These are phyloP conservation scores for Fusarium hostae DNA, from an alignment of 2,329 filamentous ascomycete species.

Conservation along the genomic window DNA sequence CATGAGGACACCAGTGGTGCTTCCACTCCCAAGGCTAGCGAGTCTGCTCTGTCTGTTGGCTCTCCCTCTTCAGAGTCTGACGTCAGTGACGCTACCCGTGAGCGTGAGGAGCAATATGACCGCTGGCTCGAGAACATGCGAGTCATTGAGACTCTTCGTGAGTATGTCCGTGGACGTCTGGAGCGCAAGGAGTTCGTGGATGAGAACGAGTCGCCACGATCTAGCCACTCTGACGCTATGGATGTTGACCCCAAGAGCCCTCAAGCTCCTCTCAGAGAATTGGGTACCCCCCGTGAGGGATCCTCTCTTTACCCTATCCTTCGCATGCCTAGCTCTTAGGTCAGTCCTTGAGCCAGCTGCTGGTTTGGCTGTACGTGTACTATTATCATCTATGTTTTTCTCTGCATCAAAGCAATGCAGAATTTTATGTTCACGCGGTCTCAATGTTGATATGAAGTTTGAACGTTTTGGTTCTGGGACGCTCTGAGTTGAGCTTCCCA, in stretches of 20 bases:
- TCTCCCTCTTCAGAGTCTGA: conserved; percentile 69
- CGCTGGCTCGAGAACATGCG: conserved; percentile 74
- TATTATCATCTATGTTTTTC: conserved; percentile 22
- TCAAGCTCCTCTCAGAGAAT: conserved; percentile 40
- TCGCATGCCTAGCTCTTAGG: conserved; percentile 51
- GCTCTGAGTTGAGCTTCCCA: not conserved
- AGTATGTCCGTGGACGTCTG: conserved; percentile 68
- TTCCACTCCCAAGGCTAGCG: conserved; percentile 57
- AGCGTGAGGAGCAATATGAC: conserved; percentile 72
- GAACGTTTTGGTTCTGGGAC: not conserved
- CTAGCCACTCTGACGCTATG: conserved; percentile 49
- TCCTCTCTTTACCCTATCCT: conserved; percentile 55
- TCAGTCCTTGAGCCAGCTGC: conserved; percentile 5
- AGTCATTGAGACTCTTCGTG: conserved; percentile 69
- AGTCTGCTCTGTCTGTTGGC: conserved; percentile 58
- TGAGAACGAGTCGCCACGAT: conserved; percentile 27
- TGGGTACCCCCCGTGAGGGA: conserved; percentile 44
- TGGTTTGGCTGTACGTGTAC: conserved; percentile 40
- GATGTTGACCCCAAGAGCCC: conserved; percentile 52
- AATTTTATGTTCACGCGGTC: not conserved
- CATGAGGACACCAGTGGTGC: conserved; percentile 53
- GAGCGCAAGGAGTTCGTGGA: conserved; percentile 65
- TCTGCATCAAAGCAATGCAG: conserved; percentile 1
- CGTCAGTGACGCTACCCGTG: conserved; percentile 60
- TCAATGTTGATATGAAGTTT: conserved; percentile 4